Percentiles rank a stretch among this genome's conserved stretches.
These are phyloP conservation scores for Phylloporus sp. DNA, from an alignment of 768 basidiomycete species.

Conservation along the genomic window DNA sequence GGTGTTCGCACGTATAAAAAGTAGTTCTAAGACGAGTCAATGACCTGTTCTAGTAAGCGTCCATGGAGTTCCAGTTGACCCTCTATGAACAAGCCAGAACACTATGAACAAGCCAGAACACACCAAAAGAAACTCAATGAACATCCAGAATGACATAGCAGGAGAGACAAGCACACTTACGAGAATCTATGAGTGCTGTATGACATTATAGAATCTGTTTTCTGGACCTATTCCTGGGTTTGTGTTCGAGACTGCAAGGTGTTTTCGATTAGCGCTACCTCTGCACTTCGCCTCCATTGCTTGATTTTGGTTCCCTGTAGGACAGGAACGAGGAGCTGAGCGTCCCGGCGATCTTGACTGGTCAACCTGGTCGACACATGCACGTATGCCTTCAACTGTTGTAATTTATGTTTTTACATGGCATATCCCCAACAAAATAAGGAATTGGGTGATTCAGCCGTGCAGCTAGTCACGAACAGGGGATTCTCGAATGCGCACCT, in stretches of 20 bases:
- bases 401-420: neutral
- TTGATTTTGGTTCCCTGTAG: slow-evolving; percentile 23
- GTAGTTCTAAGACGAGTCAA: too few relatives aligned
- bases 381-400: slow-evolving; percentile 28
- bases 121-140: too few relatives aligned
- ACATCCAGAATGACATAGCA: neutral
- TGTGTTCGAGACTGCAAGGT: neutral
- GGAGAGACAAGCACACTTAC: neutral
- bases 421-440: neutral
- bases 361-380: slow-evolving; percentile 23
- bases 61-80: too few relatives aligned
- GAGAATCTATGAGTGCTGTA: neutral
- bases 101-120: too few relatives aligned
- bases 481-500: slow-evolving; percentile 38
- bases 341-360: slow-evolving; percentile 21
- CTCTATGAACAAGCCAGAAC: too few relatives aligned
- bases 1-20: too few relatives aligned
- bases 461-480: neutral
- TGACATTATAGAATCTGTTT: neutral
- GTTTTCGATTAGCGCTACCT: neutral
- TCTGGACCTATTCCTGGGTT: neutral
- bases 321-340: slow-evolving; percentile 25
- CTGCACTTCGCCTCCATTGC: slow-evolving; percentile 24
- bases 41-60: too few relatives aligned
- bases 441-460: neutral